Evolutionary conservation across 352 stramenopile genomes (phyloP).

Genomic region (Globisporangium spinosum): DNA sequence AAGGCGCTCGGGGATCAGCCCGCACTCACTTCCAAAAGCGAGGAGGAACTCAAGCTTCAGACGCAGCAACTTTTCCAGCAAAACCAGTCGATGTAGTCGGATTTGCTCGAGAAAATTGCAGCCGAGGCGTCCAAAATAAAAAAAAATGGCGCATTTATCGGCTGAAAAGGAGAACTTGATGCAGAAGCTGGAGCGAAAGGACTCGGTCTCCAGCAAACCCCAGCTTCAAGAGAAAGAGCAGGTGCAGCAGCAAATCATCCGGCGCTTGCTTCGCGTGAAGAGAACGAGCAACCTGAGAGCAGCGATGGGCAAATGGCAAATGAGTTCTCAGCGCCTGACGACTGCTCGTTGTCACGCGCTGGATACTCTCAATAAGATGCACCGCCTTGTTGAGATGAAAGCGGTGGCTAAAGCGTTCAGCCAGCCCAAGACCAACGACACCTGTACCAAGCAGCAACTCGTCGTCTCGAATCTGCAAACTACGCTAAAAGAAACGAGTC

Average conservation of each 20-base stretch:
- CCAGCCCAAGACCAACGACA: not conserved
- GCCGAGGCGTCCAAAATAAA: conserved; percentile 61
- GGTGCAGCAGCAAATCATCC: conserved; percentile 26
- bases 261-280: conserved; percentile 35
- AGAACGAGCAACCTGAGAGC: conserved; percentile 20
- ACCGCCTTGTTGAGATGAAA: conserved; percentile 12
- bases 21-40: conserved; percentile 45
- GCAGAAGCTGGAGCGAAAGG: conserved; percentile 45
- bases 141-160: conserved; percentile 60
- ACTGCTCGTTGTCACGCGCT: conserved; percentile 5
- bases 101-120: conserved; percentile 66
- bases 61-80: conserved; percentile 68
- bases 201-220: conserved; percentile 31
- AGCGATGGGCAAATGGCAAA: conserved; percentile 13
- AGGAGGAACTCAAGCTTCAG: conserved; percentile 68
- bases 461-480: conserved; percentile 2
- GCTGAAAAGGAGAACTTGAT: conserved; percentile 56
- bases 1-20: conserved; percentile 57
- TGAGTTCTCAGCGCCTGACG: conserved; percentile 1
- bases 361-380: not conserved
- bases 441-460: not conserved
- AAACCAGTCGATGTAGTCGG: conserved; percentile 59
- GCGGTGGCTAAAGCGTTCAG: conserved; percentile 12
- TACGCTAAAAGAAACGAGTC: not conserved
- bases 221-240: conserved; percentile 25